Evolutionary conservation across 805 yeast genomes (phyloP).

Genomic region (Schwanniomyces sp.): DNA sequence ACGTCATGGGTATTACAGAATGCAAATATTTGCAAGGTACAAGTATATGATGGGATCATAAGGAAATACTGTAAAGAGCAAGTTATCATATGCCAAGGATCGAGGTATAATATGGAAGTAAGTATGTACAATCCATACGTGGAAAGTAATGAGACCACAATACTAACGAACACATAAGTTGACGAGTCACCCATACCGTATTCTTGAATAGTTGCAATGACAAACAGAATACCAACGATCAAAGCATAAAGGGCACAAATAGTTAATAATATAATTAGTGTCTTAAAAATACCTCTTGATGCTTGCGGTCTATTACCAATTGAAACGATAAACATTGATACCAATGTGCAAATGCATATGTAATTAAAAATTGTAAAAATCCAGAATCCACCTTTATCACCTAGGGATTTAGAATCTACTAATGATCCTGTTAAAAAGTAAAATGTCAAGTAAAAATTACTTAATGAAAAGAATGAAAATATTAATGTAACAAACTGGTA

Average conservation of each 20-base stretch:
- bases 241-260: conserved; percentile 81
- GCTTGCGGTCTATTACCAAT: conserved; percentile 99
- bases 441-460: conserved; percentile 89
- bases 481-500: conserved; percentile 79
- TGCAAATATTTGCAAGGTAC: conserved; percentile 92
- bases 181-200: conserved; percentile 44
- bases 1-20: conserved; percentile 98
- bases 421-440: conserved; percentile 90
- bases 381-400: conserved; percentile 75
- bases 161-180: conserved; percentile 61
- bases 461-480: conserved; percentile 90
- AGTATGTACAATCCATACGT: conserved; percentile 87
- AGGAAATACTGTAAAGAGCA: conserved; percentile 86
- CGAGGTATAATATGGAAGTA: conserved; percentile 82
- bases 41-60: conserved; percentile 87
- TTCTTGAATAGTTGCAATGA: conserved; percentile 49
- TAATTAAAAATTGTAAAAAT: conserved; percentile 85
- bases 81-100: conserved; percentile 95
- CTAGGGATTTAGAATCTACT: conserved; percentile 42
- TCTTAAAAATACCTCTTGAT: conserved; percentile 73
- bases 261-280: conserved; percentile 69
- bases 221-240: conserved; percentile 79
- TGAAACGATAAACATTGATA: conserved; percentile 87
- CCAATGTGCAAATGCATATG: conserved; percentile 74
- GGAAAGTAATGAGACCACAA: conserved; percentile 80